phyloP scores from a whole-genome alignment of 441 rosid species.

The Flueggea neowawraea region DNA sequence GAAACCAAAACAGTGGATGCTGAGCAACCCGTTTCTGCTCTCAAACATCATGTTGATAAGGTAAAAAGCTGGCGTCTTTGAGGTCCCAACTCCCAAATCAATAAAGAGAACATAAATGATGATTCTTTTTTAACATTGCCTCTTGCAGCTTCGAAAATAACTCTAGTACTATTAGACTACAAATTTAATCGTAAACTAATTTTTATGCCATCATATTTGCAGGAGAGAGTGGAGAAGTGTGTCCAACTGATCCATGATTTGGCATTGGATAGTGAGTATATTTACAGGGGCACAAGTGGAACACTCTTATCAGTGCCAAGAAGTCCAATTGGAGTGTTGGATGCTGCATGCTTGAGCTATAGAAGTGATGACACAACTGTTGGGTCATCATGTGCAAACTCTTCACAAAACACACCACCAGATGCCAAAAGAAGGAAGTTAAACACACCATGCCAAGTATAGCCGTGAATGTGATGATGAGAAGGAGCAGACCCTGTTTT shows the following conservation, averaged over 20 bases:
- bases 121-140: neutral
- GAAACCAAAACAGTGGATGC: conserved; percentile 41
- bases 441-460: conserved; percentile 32
- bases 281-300: conserved; percentile 17
- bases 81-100: conserved; percentile 10
- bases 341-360: conserved; percentile 69
- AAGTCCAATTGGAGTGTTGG: conserved; percentile 71
- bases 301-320: conserved; percentile 39
- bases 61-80: conserved; percentile 28
- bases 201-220: conserved; percentile 12
- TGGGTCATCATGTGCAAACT: conserved; percentile 23
- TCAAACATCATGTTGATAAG: conserved; percentile 41
- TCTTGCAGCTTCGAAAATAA: neutral
- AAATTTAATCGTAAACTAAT: too few species aligned
- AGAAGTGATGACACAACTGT: conserved; percentile 44
- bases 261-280: conserved; percentile 24
- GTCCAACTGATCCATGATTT: conserved; percentile 33
- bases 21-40: conserved; percentile 45
- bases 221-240: conserved; percentile 56
- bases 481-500: conserved; percentile 10
- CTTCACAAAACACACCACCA: conserved; percentile 31
- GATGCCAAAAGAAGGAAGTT: conserved; percentile 49
- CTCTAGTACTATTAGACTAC: conserved; percentile 7
- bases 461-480: conserved; percentile 10
- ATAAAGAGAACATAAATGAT: conserved; percentile 8